Evolutionary conservation across 1,284 basidiomycete genomes (phyloP).

Genomic region (Apiotrichum gamsii): DNA sequence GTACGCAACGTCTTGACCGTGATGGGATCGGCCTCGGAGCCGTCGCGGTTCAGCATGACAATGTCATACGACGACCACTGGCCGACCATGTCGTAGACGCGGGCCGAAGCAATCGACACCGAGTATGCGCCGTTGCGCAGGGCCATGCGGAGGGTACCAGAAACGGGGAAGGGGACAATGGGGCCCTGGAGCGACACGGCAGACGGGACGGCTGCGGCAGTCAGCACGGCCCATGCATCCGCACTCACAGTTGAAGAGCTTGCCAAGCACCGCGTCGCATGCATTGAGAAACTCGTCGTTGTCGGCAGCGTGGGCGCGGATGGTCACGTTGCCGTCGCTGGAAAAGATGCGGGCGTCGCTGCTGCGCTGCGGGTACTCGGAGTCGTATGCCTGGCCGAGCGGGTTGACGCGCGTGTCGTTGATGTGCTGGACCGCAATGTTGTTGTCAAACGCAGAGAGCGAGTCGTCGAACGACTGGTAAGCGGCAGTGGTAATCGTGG

Average conservation of each 20-base stretch:
- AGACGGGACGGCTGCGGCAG: conserved; percentile 8
- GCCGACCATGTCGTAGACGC: conserved; percentile 12
- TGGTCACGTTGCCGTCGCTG: conserved; percentile 16
- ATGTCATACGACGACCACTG: conserved; percentile 13
- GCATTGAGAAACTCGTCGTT: conserved; percentile 5
- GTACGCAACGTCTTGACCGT: neutral
- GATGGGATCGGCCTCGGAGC: neutral
- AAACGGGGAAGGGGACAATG: conserved; percentile 14
- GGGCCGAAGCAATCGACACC: conserved; percentile 8
- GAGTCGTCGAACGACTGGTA: conserved; percentile 10
- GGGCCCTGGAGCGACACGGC: conserved; percentile 8
- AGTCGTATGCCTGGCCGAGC: conserved; percentile 14
- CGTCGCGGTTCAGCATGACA: conserved; percentile 9
- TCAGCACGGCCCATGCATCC: neutral
- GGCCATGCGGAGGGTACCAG: conserved; percentile 2
- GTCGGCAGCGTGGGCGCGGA: conserved; percentile 6
- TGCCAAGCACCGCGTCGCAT: conserved; percentile 7
- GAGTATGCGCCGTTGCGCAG: conserved; percentile 5
- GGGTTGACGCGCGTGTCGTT: conserved; percentile 11
- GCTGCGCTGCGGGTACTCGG: conserved; percentile 2
- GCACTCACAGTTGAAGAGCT: conserved; percentile 13
- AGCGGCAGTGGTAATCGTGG: conserved; percentile 3
- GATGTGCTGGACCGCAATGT: conserved; percentile 7
- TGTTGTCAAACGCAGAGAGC: conserved; percentile 11
- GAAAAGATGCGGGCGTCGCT: conserved; percentile 12